Evolutionary conservation across 1,139 yeast genomes (phyloP).

Genomic region (Diutina ranongensis): DNA sequence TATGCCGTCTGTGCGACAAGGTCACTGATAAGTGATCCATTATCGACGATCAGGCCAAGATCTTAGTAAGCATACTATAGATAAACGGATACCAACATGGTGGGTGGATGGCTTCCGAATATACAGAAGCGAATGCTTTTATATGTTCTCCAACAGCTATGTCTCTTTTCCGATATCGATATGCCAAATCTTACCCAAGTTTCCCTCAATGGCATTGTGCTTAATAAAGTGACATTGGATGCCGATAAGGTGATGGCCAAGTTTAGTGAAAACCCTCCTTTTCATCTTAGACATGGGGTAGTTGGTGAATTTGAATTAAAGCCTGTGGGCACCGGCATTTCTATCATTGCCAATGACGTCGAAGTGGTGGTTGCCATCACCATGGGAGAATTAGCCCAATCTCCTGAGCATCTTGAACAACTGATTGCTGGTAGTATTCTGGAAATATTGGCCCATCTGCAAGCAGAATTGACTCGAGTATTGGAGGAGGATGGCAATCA

Average conservation of each 20-base stretch:
- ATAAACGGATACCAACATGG: neutral
- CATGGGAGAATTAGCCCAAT: constrained; percentile 18
- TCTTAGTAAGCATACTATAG: too few relatives aligned
- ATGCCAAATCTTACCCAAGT: constrained; percentile 69
- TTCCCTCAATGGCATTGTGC: constrained; percentile 42
- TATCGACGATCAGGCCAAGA: too few relatives aligned
- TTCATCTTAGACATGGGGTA: constrained; percentile 51
- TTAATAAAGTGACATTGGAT: constrained; percentile 58
- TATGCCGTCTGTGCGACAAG: too few relatives aligned
- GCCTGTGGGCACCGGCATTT: constrained; percentile 56
- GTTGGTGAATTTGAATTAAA: constrained; percentile 39
- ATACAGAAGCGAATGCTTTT: constrained; percentile 71
- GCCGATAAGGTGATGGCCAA: constrained; percentile 44
- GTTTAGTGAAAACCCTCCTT: constrained; percentile 46
- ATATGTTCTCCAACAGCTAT: constrained; percentile 69
- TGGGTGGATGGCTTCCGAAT: constrained; percentile 18
- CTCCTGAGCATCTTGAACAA: constrained; percentile 14
- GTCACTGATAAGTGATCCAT: neutral
- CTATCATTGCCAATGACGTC: constrained; percentile 44
- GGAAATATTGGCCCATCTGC: constrained; percentile 47
- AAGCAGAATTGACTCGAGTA: constrained; percentile 51
- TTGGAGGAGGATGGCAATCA: constrained; percentile 13
- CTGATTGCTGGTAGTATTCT: constrained; percentile 14
- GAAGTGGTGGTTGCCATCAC: constrained; percentile 45
- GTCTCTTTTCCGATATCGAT: constrained; percentile 76